Evolutionary conservation across 805 yeast species (phyloP).

Genomic region (Barnettozyma californica): DNA sequence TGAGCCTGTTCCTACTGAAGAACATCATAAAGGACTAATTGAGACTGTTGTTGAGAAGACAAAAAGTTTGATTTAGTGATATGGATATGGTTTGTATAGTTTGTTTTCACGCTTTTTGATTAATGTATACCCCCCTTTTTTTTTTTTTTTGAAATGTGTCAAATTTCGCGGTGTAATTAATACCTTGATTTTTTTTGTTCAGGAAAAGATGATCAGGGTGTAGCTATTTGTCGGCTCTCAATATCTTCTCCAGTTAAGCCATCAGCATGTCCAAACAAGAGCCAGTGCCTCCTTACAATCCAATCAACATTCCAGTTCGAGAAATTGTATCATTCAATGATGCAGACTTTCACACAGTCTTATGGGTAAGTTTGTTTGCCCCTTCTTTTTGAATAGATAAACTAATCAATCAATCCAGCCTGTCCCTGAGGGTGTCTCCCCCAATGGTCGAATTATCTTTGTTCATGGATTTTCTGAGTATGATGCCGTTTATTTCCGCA

Average conservation of each 20-base stretch:
- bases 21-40: slow-evolving; percentile 4
- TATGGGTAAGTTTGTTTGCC: slow-evolving; percentile 2
- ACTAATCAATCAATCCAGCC: slow-evolving; percentile 3
- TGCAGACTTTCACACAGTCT: slow-evolving; percentile 1
- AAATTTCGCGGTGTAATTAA: neutral
- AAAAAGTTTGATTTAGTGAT: slow-evolving; percentile 1
- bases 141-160: neutral
- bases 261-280: neutral
- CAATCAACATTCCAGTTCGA: slow-evolving; percentile 3
- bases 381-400: neutral
- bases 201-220: neutral
- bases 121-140: neutral
- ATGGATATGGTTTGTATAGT: neutral
- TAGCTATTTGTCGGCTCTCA: neutral
- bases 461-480: slow-evolving; percentile 74
- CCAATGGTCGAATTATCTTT: slow-evolving; percentile 50
- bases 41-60: slow-evolving; percentile 8
- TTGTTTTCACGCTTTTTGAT: neutral
- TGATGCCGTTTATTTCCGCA: slow-evolving; percentile 41
- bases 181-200: too few species aligned
- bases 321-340: slow-evolving; percentile 1
- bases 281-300: slow-evolving; percentile 9
- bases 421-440: slow-evolving; percentile 29
- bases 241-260: neutral
- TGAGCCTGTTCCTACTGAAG: neutral